phyloP scores from a whole-genome alignment of 2,329 filamentous ascomycete genomes.

The Clathrospora elynae region DNA sequence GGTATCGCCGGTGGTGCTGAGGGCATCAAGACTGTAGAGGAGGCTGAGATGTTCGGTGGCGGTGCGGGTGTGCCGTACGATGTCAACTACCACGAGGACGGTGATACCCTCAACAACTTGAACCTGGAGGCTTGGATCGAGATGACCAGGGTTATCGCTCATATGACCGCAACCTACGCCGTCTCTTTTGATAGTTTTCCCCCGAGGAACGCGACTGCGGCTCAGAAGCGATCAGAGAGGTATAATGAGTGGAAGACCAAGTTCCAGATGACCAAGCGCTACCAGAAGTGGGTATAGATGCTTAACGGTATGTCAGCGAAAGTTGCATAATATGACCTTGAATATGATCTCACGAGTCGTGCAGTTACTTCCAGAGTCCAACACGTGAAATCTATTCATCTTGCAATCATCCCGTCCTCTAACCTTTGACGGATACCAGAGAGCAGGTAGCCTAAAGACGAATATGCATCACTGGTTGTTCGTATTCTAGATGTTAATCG shows the following conservation, averaged over 20 bases:
- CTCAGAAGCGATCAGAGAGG: conserved; percentile 27
- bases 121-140: conserved; percentile 52
- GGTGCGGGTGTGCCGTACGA: conserved; percentile 46
- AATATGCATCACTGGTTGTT: no score
- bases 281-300: conserved; percentile 27
- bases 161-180: conserved; percentile 45
- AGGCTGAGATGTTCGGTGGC: conserved; percentile 72
- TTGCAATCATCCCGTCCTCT: no score
- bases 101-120: conserved; percentile 46
- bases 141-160: conserved; percentile 66
- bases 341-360: no score
- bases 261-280: conserved; percentile 29
- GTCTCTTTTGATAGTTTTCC: conserved; percentile 40
- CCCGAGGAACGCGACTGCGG: conserved; percentile 31
- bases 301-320: not conserved
- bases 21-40: conserved; percentile 71
- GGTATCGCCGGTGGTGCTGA: conserved; percentile 81
- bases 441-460: no score
- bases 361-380: no score
- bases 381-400: no score
- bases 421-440: no score
- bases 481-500: no score
- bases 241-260: conserved; percentile 24
- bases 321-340: not conserved
- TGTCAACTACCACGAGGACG: conserved; percentile 45